phyloP scores from a whole-genome alignment of 371 early-diverging fungal genomes.

The Mortierella sp. region DNA sequence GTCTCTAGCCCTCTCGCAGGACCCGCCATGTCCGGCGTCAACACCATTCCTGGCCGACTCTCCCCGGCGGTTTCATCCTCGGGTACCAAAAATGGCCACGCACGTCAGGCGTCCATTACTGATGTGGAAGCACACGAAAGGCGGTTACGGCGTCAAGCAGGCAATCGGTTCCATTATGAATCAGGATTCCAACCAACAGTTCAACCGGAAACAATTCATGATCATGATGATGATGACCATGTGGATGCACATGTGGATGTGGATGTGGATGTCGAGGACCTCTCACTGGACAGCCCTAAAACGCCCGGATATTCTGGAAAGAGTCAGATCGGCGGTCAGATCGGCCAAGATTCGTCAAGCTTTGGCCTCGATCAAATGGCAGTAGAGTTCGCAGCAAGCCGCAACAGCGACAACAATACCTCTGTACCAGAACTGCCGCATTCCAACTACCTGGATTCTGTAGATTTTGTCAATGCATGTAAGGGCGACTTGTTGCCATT shows the following conservation, averaged over 20 bases:
- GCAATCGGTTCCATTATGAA: constrained; percentile 45
- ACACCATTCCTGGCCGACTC: constrained; percentile 23
- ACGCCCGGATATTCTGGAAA: constrained; percentile 11
- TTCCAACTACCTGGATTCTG: constrained; percentile 47
- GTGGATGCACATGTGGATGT: no score
- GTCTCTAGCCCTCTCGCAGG: constrained; percentile 53
- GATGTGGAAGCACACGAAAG: constrained; percentile 54
- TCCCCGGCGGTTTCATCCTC: constrained; percentile 30
- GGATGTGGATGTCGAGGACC: constrained; percentile 43
- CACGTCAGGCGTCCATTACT: constrained; percentile 48
- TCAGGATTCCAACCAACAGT: constrained; percentile 38
- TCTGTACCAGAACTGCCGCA: constrained; percentile 48
- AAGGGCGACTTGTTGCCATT: constrained; percentile 2
- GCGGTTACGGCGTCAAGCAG: constrained; percentile 41
- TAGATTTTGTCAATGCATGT: constrained; percentile 56
- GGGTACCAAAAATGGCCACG: constrained; percentile 29
- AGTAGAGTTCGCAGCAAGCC: constrained; percentile 25
- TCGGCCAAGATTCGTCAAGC: background rate
- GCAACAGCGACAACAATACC: constrained; percentile 30
- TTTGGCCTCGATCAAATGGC: constrained; percentile 25
- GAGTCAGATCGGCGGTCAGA: background rate
- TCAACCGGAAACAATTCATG: constrained; percentile 13
- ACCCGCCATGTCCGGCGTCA: constrained; percentile 41
- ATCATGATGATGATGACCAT: no score
- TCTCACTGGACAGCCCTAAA: constrained; percentile 37